phyloP scores from a whole-genome alignment of 257 asterid genomes.

The Solanum raphanifolium region DNA sequence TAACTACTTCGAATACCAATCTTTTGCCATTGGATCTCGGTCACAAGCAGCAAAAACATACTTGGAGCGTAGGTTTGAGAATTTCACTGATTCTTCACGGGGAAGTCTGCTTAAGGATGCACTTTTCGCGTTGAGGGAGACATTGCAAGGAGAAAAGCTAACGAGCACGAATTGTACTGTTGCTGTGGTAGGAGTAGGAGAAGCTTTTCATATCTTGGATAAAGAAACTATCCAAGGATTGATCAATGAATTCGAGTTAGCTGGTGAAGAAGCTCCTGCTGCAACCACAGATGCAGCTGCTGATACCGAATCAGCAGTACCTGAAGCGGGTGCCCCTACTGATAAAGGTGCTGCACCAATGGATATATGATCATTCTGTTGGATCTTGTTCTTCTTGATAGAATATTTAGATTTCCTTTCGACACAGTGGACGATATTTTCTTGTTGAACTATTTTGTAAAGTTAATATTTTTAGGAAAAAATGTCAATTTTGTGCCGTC shows the following conservation, averaged over 20 bases:
- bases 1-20: conserved; percentile 90
- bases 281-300: conserved; percentile 30
- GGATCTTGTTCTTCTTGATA: neutral
- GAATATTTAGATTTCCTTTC: neutral
- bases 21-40: conserved; percentile 93
- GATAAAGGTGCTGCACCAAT: conserved; percentile 58
- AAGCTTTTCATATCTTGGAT: conserved; percentile 60
- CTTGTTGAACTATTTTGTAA: neutral
- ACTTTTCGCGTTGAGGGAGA: conserved; percentile 81
- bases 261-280: conserved; percentile 56
- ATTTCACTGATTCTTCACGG: conserved; percentile 54
- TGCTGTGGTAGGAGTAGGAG: conserved; percentile 62
- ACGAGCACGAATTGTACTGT: conserved; percentile 78
- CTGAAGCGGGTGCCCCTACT: conserved; percentile 25
- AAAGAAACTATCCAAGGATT: conserved; percentile 60
- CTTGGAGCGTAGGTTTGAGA: conserved; percentile 69
- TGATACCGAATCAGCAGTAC: conserved; percentile 20
- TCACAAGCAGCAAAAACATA: conserved; percentile 99
- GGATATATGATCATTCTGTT: conserved; percentile 42
- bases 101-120: conserved; percentile 82
- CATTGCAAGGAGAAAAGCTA: conserved; percentile 86
- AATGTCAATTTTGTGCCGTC: neutral
- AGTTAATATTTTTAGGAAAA: neutral
- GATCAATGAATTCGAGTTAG: conserved; percentile 70
- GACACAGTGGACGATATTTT: neutral